A percentile compares a stretch with the other conserved stretches of the same genome.
phyloP scores from a whole-genome alignment of 2,329 filamentous ascomycete genomes.

The Hortaea werneckii region DNA sequence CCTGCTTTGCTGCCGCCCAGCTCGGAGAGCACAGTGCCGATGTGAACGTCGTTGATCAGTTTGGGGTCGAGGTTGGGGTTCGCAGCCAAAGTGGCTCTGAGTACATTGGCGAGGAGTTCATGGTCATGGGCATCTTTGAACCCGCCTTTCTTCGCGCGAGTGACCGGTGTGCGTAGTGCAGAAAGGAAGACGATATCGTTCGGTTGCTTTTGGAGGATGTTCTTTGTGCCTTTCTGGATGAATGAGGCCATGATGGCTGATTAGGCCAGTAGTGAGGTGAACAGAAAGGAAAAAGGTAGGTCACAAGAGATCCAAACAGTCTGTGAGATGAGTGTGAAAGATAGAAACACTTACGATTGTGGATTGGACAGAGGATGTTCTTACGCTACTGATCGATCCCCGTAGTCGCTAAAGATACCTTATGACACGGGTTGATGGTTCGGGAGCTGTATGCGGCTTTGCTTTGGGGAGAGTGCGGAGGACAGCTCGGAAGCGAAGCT shows the following conservation, averaged over 20 bases:
- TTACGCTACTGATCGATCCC: not conserved
- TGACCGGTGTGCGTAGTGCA: conserved; percentile 79
- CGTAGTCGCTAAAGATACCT: not conserved
- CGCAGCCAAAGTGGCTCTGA: conserved; percentile 58
- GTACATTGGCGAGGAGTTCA: conserved; percentile 63
- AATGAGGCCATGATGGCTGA: conserved; percentile 29
- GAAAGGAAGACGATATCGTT: conserved; percentile 82
- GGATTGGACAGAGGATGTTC: too few relatives aligned
- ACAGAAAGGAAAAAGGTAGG: not conserved
- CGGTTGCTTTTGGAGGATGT: conserved; percentile 68
- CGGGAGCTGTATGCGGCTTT: not conserved
- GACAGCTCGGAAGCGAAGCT: not conserved
- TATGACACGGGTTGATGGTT: not conserved
- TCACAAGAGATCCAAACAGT: not conserved
- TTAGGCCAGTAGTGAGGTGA: not conserved
- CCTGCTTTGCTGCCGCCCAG: conserved; percentile 84
- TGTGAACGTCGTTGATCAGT: conserved; percentile 66
- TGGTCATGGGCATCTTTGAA: conserved; percentile 87
- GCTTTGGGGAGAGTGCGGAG: not conserved
- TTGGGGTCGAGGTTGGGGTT: conserved; percentile 63
- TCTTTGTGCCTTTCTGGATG: conserved; percentile 51
- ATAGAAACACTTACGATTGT: too few relatives aligned
- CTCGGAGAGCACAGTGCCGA: conserved; percentile 84
- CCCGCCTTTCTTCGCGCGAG: conserved; percentile 69
- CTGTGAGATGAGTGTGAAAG: too few relatives aligned